phyloP scores from a whole-genome alignment of 176 grass and related monocot genomes.

The Ensete glaucum region DNA sequence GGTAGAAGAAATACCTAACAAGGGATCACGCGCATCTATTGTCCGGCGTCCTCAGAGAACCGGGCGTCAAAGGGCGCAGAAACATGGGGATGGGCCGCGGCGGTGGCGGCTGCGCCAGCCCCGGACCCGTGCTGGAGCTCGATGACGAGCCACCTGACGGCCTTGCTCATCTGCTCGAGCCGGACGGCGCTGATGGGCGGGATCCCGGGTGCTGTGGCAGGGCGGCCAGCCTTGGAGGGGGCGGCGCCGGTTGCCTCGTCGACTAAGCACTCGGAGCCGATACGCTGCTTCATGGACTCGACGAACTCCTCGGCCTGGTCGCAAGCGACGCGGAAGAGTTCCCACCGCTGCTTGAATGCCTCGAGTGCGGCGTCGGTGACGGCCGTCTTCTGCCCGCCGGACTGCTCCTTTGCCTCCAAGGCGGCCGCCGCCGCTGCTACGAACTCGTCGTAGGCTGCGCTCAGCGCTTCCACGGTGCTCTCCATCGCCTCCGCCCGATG shows the following conservation, averaged over 20 bases:
- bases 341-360: conserved; percentile 67
- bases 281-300: conserved; percentile 67
- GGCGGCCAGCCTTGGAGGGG: neutral
- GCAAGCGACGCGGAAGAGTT: conserved; percentile 66
- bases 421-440: conserved; percentile 42
- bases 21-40: conserved; percentile 37
- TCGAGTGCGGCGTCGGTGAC: conserved; percentile 52
- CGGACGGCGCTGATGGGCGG: conserved; percentile 55
- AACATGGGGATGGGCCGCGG: conserved; percentile 26
- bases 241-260: conserved; percentile 53
- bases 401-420: conserved; percentile 34
- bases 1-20: too few species aligned
- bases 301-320: conserved; percentile 74
- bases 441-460: conserved; percentile 50
- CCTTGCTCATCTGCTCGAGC: conserved; percentile 82
- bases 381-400: conserved; percentile 41
- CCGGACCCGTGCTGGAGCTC: conserved; percentile 53
- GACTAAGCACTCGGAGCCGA: conserved; percentile 72
- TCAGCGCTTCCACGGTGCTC: conserved; percentile 48
- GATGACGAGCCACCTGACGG: conserved; percentile 61
- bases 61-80: conserved; percentile 39
- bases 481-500: conserved; percentile 31
- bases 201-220: conserved; percentile 30
- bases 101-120: conserved; percentile 16
- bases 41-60: conserved; percentile 50